A percentile compares a stretch with the other conserved stretches of the same genome.
phyloP scores from a whole-genome alignment of 768 basidiomycete species.

The Dacryopinax primogenitus region DNA sequence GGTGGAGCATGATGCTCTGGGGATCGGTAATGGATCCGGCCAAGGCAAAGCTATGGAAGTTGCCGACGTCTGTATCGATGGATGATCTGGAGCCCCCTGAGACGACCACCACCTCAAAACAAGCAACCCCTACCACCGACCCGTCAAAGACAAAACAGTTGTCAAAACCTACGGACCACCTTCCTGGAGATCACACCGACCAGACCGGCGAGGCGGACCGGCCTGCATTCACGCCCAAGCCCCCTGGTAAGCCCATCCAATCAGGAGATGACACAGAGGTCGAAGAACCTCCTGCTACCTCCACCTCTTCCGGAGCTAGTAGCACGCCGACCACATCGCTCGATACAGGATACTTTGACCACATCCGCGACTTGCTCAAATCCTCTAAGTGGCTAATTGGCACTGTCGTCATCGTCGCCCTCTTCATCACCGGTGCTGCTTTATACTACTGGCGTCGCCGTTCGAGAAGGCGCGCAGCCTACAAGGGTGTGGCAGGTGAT shows the following conservation, averaged over 20 bases:
- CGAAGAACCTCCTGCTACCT: conserved; percentile 21
- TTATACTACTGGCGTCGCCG: conserved; percentile 72
- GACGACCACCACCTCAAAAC: conserved; percentile 25
- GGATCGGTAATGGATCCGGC: conserved; percentile 68
- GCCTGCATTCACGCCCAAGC: conserved; percentile 43
- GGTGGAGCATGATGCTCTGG: conserved; percentile 90
- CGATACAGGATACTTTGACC: conserved; percentile 77
- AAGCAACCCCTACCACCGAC: conserved; percentile 29
- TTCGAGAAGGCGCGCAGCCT: conserved; percentile 32
- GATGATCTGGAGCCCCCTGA: conserved; percentile 20
- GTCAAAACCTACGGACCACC: conserved; percentile 72
- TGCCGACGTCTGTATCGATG: conserved; percentile 18
- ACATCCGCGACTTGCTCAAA: conserved; percentile 56
- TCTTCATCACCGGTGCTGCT: conserved; percentile 57
- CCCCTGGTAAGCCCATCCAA: conserved; percentile 13
- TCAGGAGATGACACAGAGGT: conserved; percentile 24
- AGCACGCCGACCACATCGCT: conserved; percentile 34
- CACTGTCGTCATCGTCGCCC: conserved; percentile 59
- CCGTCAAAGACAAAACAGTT: conserved; percentile 44
- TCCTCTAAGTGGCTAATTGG: conserved; percentile 84
- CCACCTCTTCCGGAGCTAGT: conserved; percentile 20
- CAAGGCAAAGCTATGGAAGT: conserved; percentile 44
- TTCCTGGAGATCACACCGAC: conserved; percentile 74
- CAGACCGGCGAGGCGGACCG: conserved; percentile 68
- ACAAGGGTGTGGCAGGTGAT: conserved; percentile 50